phyloP scores from a whole-genome alignment of 148 eudicot species.

The Vaccinium corymbosum region DNA sequence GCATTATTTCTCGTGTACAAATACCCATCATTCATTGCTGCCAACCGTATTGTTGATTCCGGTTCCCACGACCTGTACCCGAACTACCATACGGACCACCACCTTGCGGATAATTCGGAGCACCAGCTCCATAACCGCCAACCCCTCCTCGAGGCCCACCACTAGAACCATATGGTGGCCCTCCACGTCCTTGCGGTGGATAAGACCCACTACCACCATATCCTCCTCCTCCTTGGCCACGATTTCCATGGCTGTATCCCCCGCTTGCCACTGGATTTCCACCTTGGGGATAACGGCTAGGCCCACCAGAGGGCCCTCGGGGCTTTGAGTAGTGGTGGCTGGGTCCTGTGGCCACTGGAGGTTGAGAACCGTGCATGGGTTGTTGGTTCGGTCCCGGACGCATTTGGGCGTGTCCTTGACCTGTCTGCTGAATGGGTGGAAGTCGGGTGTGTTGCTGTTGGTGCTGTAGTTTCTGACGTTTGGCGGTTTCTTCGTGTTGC shows the following conservation, averaged over 20 bases:
- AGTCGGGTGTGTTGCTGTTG: conserved; percentile 63
- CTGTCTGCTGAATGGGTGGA: conserved; percentile 66
- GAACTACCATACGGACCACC: conserved; percentile 52
- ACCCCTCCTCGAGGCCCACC: conserved; percentile 50
- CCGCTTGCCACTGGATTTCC: conserved; percentile 47
- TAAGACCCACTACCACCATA: conserved; percentile 48
- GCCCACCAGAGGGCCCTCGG: conserved; percentile 65
- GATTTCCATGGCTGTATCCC: conserved; percentile 50
- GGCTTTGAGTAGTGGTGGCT: conserved; percentile 67
- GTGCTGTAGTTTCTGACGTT: conserved; percentile 81
- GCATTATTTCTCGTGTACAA: background rate
- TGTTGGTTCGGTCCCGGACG: conserved; percentile 57
- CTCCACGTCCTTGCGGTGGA: conserved; percentile 66
- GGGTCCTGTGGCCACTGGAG: conserved; percentile 47
- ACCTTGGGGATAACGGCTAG: conserved; percentile 53
- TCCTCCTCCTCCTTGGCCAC: conserved; percentile 49
- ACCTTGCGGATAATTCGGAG: conserved; percentile 38
- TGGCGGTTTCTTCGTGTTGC: conserved; percentile 71
- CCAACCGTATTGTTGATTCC: conserved; percentile 58
- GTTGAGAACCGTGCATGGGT: conserved; percentile 57
- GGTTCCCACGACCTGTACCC: conserved; percentile 49
- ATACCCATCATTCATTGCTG: conserved; percentile 29
- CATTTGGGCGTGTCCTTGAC: conserved; percentile 58
- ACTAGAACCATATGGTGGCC: conserved; percentile 47
- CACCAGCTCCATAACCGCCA: conserved; percentile 52